phyloP scores from a whole-genome alignment of 1,284 basidiomycete species.

The Omphalotus olearius region DNA sequence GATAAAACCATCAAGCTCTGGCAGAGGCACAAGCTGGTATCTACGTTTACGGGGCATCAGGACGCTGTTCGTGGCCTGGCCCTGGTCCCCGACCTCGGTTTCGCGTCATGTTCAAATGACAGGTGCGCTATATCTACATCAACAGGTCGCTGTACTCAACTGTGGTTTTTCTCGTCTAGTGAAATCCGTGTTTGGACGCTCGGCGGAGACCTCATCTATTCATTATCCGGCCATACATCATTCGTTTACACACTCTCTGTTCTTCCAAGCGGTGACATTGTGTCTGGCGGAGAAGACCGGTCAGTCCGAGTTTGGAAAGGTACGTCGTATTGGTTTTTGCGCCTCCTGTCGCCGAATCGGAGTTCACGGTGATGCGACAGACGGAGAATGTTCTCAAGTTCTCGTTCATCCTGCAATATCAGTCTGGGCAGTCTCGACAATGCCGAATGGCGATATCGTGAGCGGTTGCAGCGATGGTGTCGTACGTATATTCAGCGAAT shows the following conservation, averaged over 20 bases:
- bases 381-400: slow-evolving; percentile 78
- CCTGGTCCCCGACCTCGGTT: slow-evolving; percentile 78
- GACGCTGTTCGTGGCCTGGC: slow-evolving; percentile 89
- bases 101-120: slow-evolving; percentile 95
- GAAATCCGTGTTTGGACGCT: slow-evolving; percentile 91
- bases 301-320: slow-evolving; percentile 79
- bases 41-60: slow-evolving; percentile 81
- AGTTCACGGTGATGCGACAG: slow-evolving; percentile 11
- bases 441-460: slow-evolving; percentile 87
- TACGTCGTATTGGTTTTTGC: slow-evolving; percentile 25
- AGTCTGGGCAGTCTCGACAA: slow-evolving; percentile 86
- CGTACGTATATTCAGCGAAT: slow-evolving; percentile 84
- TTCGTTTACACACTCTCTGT: slow-evolving; percentile 92
- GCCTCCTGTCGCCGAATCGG: not conserved
- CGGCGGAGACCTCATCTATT: slow-evolving; percentile 72
- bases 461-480: slow-evolving; percentile 87
- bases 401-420: slow-evolving; percentile 92
- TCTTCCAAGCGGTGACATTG: slow-evolving; percentile 72
- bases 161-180: slow-evolving; percentile 34
- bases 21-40: slow-evolving; percentile 69
- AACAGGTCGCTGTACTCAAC: slow-evolving; percentile 1
- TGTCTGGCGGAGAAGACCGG: slow-evolving; percentile 82
- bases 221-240: slow-evolving; percentile 89
- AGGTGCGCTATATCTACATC: slow-evolving; percentile 48
- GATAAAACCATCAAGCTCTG: slow-evolving; percentile 94